These are phyloP conservation scores for Stenocarpella maydis DNA, from an alignment of 2,329 filamentous ascomycete species.

Conservation along the genomic window DNA sequence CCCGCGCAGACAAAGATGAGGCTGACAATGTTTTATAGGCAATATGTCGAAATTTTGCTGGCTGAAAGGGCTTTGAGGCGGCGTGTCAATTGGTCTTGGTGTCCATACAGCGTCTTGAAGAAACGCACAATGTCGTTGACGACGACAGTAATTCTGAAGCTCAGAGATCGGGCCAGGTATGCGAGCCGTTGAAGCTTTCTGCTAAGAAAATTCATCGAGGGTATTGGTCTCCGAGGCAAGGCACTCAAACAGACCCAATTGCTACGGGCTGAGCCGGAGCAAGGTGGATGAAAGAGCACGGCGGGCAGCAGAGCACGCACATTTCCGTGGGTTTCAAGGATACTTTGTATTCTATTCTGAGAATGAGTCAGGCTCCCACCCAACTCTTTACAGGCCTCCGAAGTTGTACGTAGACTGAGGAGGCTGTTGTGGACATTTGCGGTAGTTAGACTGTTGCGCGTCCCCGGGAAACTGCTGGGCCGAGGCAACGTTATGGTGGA, in stretches of 20 bases:
- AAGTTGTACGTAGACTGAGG: background rate
- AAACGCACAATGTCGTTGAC: background rate
- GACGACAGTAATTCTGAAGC: background rate
- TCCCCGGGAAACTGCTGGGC: too few relatives aligned
- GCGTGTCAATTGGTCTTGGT: conserved; percentile 12
- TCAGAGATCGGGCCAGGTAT: background rate
- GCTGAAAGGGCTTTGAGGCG: background rate
- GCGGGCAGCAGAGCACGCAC: too few relatives aligned
- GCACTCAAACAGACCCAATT: background rate
- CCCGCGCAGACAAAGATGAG: conserved; percentile 7
- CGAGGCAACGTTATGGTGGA: background rate
- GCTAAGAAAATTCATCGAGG: background rate
- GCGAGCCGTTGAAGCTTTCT: background rate
- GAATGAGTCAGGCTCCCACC: background rate
- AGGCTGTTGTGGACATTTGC: background rate
- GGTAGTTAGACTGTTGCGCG: too few relatives aligned
- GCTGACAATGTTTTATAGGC: background rate
- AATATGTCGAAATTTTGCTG: background rate
- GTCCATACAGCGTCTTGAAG: background rate
- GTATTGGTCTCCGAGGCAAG: too few relatives aligned
- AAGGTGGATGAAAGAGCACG: background rate
- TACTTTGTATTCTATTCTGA: background rate
- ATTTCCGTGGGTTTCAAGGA: background rate
- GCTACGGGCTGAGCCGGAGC: background rate
- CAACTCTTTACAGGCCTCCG: rapidly evolving